These are phyloP conservation scores for Nothophaeocryptopus gaeumannii DNA, from an alignment of 2,329 filamentous ascomycete genomes.

Conservation along the genomic window DNA sequence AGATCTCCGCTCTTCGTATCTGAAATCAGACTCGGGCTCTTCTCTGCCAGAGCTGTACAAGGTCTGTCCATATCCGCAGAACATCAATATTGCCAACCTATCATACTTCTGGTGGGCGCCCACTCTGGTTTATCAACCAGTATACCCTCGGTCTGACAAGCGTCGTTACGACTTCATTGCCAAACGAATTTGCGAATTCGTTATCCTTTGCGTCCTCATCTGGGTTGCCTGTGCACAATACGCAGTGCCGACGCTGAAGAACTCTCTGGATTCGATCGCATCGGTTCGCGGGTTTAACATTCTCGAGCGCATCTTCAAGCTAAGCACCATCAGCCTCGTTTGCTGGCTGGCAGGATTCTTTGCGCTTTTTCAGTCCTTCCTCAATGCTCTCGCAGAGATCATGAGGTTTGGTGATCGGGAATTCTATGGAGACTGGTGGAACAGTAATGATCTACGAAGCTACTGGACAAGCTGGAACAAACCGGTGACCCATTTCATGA, in stretches of 20 bases:
- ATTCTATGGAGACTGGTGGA: slow-evolving; percentile 99
- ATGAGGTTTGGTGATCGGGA: slow-evolving; percentile 87
- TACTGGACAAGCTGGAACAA: slow-evolving; percentile 99
- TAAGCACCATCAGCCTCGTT: slow-evolving; percentile 90
- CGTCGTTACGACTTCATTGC: slow-evolving; percentile 86
- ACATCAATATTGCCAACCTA: slow-evolving; percentile 84
- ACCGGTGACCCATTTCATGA: slow-evolving; percentile 95
- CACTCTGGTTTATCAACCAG: slow-evolving; percentile 93
- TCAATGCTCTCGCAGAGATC: slow-evolving; percentile 89
- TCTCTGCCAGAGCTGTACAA: slow-evolving; percentile 78
- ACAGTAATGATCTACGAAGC: slow-evolving; percentile 74
- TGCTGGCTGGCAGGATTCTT: slow-evolving; percentile 99
- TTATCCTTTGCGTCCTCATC: slow-evolving; percentile 71
- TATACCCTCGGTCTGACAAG: slow-evolving; percentile 78
- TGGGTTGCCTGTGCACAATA: slow-evolving; percentile 96
- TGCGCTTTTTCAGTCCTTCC: slow-evolving; percentile 85
- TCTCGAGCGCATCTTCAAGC: slow-evolving; percentile 84
- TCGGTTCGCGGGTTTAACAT: slow-evolving; percentile 78
- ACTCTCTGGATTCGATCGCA: slow-evolving; percentile 84
- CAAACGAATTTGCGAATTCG: slow-evolving; percentile 76
- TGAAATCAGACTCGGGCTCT: slow-evolving; percentile 65
- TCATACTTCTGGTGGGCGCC: slow-evolving; percentile 98
- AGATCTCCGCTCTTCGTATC: slow-evolving; percentile 84
- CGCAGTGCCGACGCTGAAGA: slow-evolving; percentile 81
- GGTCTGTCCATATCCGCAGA: slow-evolving; percentile 80